These are phyloP conservation scores for Eucalyptus paniculata DNA, from an alignment of 345 rosid species.

Conservation along the genomic window DNA sequence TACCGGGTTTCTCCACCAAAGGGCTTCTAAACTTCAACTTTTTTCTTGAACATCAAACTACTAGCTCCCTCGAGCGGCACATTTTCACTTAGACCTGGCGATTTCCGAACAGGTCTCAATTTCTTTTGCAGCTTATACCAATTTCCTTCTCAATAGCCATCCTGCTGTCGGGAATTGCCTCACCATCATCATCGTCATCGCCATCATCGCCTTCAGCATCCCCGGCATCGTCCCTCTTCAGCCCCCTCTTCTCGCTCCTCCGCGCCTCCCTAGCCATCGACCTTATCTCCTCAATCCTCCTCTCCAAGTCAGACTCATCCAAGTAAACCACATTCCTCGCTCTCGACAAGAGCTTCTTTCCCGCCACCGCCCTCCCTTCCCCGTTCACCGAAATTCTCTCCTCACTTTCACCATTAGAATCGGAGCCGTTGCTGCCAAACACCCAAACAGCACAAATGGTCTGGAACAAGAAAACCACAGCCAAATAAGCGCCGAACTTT, in stretches of 20 bases:
- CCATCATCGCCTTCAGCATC: constrained; percentile 6
- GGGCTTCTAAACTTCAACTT: constrained; percentile 36
- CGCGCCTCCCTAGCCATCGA: constrained; percentile 67
- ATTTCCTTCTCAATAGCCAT: constrained; percentile 52
- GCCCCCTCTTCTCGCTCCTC: constrained; percentile 24
- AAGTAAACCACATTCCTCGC: too few relatives aligned
- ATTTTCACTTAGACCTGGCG: constrained; percentile 6
- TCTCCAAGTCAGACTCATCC: neutral
- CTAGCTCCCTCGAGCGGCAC: constrained; percentile 4
- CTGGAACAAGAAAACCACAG: neutral
- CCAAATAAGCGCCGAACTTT: too few relatives aligned
- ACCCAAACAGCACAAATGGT: constrained; percentile 39
- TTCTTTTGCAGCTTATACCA: constrained; percentile 44
- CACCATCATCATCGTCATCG: neutral
- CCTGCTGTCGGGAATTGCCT: constrained; percentile 6
- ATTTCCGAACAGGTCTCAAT: constrained; percentile 32
- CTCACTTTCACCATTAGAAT: too few relatives aligned
- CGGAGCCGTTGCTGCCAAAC: neutral
- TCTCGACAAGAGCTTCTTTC: neutral
- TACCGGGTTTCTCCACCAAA: neutral
- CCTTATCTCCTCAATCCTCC: constrained; percentile 55
- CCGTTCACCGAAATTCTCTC: too few relatives aligned
- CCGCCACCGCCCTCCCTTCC: too few relatives aligned
- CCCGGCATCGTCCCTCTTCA: constrained; percentile 5
- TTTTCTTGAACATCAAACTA: constrained; percentile 32